Conservation (phyloP, 2,329 filamentous ascomycete genomes). For the Aureobasidium mangrovei region DNA sequence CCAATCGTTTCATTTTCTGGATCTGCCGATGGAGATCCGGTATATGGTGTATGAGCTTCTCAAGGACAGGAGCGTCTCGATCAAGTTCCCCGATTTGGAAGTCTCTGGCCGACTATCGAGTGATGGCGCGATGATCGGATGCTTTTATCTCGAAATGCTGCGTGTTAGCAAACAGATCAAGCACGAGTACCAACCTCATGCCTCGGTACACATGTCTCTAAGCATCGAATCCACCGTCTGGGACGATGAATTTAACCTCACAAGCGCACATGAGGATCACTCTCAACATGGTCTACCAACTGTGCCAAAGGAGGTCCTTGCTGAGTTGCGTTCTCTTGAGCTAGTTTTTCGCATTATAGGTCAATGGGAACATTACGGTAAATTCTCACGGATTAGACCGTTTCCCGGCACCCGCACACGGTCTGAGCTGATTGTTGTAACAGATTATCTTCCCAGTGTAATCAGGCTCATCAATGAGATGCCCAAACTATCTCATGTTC, state of each 20-base stretch:
- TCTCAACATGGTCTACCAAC: neutral
- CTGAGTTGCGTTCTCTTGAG: neutral
- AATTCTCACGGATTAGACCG: neutral
- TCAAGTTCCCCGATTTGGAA: neutral
- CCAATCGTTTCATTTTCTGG: neutral
- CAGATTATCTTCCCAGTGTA: too few relatives aligned
- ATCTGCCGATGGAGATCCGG: neutral
- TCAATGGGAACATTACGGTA: neutral
- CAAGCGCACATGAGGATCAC: neutral
- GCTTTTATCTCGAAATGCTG: neutral
- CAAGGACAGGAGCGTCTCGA: neutral
- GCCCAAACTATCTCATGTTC: too few relatives aligned
- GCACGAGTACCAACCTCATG: neutral
- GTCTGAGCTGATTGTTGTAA: too few relatives aligned
- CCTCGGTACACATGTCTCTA: neutral
- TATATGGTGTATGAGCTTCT: neutral
- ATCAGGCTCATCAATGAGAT: too few relatives aligned
- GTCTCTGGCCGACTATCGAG: neutral
- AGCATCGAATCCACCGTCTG: too few relatives aligned
- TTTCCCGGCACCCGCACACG: too few relatives aligned
- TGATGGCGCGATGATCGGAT: neutral
- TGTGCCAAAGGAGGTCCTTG: neutral
- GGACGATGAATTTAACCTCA: too few relatives aligned
- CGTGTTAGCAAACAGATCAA: neutral
- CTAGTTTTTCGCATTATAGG: neutral